These are phyloP conservation scores for Acrocalymma vagum DNA, from an alignment of 2,329 filamentous ascomycete genomes.

Conservation along the genomic window DNA sequence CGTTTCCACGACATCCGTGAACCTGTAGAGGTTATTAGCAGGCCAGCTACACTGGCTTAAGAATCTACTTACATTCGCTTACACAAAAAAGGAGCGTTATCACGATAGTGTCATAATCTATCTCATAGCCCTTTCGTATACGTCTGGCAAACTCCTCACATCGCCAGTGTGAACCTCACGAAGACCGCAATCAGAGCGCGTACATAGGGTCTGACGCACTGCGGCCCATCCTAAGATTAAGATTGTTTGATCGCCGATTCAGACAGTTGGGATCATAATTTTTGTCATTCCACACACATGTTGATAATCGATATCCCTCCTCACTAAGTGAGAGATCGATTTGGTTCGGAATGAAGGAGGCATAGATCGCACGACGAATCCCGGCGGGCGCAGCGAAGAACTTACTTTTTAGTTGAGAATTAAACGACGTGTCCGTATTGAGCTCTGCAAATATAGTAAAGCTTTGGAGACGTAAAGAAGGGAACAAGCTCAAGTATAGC, in stretches of 20 bases:
- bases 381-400: conserved; percentile 14
- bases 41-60: conserved; percentile 2
- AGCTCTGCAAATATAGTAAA: background rate
- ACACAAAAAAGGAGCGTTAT: too few relatives aligned
- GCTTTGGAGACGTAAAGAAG: background rate
- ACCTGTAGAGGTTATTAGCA: conserved; percentile 15
- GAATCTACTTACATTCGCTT: too few relatives aligned
- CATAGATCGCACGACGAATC: conserved; percentile 17
- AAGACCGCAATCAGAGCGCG: conserved; percentile 16
- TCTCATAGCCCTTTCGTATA: conserved; percentile 2
- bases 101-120: too few relatives aligned
- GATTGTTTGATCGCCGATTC: conserved; percentile 3
- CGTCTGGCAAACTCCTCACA: conserved; percentile 18
- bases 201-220: conserved; percentile 10
- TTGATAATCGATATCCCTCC: conserved; percentile 3
- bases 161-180: conserved; percentile 22
- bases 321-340: conserved; percentile 8
- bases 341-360: conserved; percentile 11
- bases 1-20: conserved; percentile 10
- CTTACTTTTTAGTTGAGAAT: conserved; percentile 10
- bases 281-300: conserved; percentile 4
- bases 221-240: background rate
- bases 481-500: too few relatives aligned
- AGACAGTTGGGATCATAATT: conserved; percentile 5
- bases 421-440: conserved; percentile 7